Base-by-base conservation (phyloP, 345 rosid species). In the Pistacia integerrima region DNA sequence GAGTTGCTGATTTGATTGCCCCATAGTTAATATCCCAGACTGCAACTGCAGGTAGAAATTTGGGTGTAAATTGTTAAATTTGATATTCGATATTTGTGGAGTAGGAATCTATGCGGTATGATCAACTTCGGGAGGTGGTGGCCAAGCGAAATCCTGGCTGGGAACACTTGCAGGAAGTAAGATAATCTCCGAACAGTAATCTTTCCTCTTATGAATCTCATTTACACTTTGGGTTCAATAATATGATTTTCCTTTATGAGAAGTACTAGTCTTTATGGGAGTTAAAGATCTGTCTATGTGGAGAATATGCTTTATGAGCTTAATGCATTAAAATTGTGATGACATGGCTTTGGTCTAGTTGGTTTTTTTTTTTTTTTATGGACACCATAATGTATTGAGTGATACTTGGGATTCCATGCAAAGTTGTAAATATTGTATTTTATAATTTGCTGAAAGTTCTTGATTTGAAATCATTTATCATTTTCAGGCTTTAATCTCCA, bases 81-180 rank as follows among this genome's bases (percentile, higher is more conserved):
- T 56, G 33, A 36, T 77, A 20, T 75, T 67, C 76, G 28, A 61
- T 81, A 75, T 71, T 75, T 86, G 72, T 55, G 33, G 33, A 1
- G 61, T 83, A 94, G 98, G 97, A 94, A 83, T 93, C 97, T 57
- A 87, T 85, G 93, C 85, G 91, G 41, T 94, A 93, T 77, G 97
- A 94, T 84, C 97, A 94, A 57, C 91, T 94, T 63, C 85, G 95
- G 1, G 97, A 94, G 81, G 70, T 79, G 79, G 97, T 91, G 76
- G 94, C 93, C 72, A 91, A 93, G 84, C 83, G 91, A 80, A 83
- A 85, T 73, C 98, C 94, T 67, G 98, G 98, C 16, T 93, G 98
- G 98, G 98, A 94, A 83, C 83, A 88, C 86, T 81, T 94, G 79
- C 98, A 93, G 77, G 94, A 92, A 82, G 98, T 94, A 84, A 87